These are phyloP conservation scores for Ophiostoma sp. DNA, from an alignment of 2,329 filamentous ascomycete species.

Conservation along the genomic window DNA sequence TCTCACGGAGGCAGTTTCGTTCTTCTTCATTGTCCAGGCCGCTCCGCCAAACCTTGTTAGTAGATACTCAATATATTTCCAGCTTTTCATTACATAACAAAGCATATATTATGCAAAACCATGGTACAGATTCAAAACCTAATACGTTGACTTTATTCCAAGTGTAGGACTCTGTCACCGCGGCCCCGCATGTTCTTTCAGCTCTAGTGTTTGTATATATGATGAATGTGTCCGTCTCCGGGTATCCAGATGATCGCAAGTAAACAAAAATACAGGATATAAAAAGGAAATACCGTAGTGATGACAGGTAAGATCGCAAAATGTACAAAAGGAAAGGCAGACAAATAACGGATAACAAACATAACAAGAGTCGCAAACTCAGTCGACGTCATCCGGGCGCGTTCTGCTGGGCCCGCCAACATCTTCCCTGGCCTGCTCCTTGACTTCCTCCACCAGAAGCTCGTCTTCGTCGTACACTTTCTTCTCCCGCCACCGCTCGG, in stretches of 20 bases:
- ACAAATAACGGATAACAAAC: background rate
- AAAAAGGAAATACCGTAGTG: background rate
- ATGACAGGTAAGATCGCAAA: background rate
- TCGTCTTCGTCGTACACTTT: background rate
- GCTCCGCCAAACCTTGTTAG: background rate
- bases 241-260: background rate
- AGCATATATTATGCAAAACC: too few relatives aligned
- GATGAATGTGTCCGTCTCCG: too few relatives aligned
- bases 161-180: too few relatives aligned
- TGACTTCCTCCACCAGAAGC: background rate
- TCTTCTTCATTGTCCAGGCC: too few relatives aligned
- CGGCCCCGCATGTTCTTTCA: too few relatives aligned
- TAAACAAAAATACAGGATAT: background rate
- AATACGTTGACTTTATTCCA: too few relatives aligned
- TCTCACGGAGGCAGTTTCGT: too few relatives aligned
- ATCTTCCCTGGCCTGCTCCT: conserved; percentile 1
- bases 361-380: background rate
- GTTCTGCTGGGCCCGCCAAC: conserved; percentile 4
- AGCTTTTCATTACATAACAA: too few relatives aligned
- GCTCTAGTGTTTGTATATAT: too few relatives aligned
- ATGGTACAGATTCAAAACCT: too few relatives aligned
- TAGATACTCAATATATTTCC: background rate
- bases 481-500: background rate
- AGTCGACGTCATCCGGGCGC: background rate
- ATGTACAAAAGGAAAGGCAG: background rate